A percentile compares a stretch with the other conserved stretches of the same genome.
Conservation (phyloP, 225 moss, liverwort and hornwort species). For the Bryum argenteum region DNA sequence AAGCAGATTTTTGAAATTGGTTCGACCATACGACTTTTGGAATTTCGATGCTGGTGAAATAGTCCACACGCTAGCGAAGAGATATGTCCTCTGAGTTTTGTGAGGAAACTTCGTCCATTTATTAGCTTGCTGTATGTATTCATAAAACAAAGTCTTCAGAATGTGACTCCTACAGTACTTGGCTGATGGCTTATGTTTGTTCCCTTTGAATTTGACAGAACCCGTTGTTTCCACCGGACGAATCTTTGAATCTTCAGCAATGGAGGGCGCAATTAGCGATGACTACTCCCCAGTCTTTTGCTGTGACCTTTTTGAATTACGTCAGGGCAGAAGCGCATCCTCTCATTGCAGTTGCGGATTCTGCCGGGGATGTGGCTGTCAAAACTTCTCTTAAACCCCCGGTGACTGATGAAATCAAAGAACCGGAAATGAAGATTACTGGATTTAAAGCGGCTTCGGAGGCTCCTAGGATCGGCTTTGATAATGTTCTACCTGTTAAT, state of each 20-base stretch:
- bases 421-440: constrained; percentile 26
- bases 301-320: constrained; percentile 64
- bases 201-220: constrained; percentile 31
- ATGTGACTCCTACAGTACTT: not conserved
- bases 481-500: constrained; percentile 33
- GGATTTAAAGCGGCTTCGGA: constrained; percentile 23
- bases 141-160: not conserved
- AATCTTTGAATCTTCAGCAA: constrained; percentile 33
- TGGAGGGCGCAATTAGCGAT: constrained; percentile 48
- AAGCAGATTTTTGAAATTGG: constrained; percentile 12
- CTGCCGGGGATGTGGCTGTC: constrained; percentile 31
- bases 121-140: constrained; percentile 3
- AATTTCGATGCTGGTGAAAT: not conserved
- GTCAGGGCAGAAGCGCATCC: constrained; percentile 66
- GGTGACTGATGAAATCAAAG: constrained; percentile 25
- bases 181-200: constrained; percentile 19
- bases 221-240: constrained; percentile 22
- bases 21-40: not conserved
- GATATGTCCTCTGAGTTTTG: not conserved
- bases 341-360: constrained; percentile 46
- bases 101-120: not conserved
- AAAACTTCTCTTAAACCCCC: constrained; percentile 33
- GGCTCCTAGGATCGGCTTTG: constrained; percentile 30
- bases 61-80: not conserved
- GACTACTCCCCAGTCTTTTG: constrained; percentile 69